Base-by-base conservation (phyloP, 495 filamentous ascomycete species). In the Annulohypoxylon bovei region DNA sequence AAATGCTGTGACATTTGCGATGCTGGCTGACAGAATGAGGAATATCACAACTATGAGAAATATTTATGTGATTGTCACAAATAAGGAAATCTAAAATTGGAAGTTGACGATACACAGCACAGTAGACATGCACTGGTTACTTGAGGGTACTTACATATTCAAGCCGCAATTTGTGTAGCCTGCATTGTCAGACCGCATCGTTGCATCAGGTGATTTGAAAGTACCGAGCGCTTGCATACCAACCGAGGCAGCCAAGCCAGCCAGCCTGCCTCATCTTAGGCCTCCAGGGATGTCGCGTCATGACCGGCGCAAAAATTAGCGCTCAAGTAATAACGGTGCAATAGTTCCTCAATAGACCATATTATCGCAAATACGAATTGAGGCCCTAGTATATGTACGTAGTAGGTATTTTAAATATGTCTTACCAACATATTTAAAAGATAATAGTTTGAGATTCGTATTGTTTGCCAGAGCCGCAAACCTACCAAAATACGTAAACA, bases 101-200 rank as follows among this genome's bases (percentile, higher is more conserved):
- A 30, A n/a, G 47, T 14, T 61, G 30, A 32, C 8, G 11, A 30
- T n/a, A n/a, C 20, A 11, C 18, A 18, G 40, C 42, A 70, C 71
- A 66, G 71, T 73, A 32, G 18, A 14, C 6, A 33, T 16, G 62
- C 62, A 73, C 71, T 70, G 71, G 57, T 12, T 73, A 73, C 71
- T 28, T 63, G 44, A 73, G 62, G 71, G 47, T 70, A 73, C 71
- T 73, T 73, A 52, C 71, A 68, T 59, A 16, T 59, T 53, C 57
- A 73, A 69, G 58, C 61, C 56, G 61, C 67, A 59, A 67, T 70
- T 70, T 70, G 62, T 70, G 58, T 56, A 73, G 71, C 60, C 61
- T 72, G 70, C 65, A 72, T 72, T 73, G 71, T 70, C 71, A 66
- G 70, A 69, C 67, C 67, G 67, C 58, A 69, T 66, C 33, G 70